Percentiles rank a stretch among this genome's conserved stretches.
These are phyloP conservation scores for Lasiosphaeris hirsuta DNA, from an alignment of 495 filamentous ascomycete genomes.

Conservation along the genomic window DNA sequence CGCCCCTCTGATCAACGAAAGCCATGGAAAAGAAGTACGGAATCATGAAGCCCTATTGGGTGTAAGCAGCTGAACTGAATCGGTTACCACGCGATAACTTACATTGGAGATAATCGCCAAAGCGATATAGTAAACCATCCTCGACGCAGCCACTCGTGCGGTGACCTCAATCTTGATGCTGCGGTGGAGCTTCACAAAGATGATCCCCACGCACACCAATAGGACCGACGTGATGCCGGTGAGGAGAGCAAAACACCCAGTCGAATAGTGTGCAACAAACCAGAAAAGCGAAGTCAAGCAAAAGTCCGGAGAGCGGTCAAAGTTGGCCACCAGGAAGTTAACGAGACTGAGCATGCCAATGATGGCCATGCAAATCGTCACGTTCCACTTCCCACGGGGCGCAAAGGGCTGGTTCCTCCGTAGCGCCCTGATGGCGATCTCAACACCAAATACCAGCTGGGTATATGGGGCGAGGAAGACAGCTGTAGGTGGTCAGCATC, in stretches of 20 bases:
- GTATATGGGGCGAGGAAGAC: conserved; percentile 48
- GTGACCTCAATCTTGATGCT: conserved; percentile 40
- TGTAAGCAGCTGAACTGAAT: conserved; percentile 13
- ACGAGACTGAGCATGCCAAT: conserved; percentile 34
- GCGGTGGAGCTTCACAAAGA: conserved; percentile 39
- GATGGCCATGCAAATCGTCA: conserved; percentile 40
- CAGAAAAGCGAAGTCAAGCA: conserved; percentile 50
- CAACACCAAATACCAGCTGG: conserved; percentile 44
- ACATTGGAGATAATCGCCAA: conserved; percentile 43
- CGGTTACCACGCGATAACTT: conserved; percentile 8
- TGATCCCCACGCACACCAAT: conserved; percentile 26
- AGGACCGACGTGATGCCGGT: conserved; percentile 32
- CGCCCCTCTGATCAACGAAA: conserved; percentile 27
- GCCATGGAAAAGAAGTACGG: conserved; percentile 43
- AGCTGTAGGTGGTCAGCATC: conserved; percentile 31
- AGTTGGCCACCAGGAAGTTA: conserved; percentile 43
- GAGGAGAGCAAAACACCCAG: conserved; percentile 38
- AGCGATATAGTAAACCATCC: conserved; percentile 47
- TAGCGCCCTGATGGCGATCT: conserved; percentile 41
- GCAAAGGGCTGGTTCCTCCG: conserved; percentile 36
- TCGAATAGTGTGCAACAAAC: conserved; percentile 45
- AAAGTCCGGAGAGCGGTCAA: conserved; percentile 37
- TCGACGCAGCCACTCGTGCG: conserved; percentile 40
- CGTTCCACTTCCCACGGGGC: conserved; percentile 39
- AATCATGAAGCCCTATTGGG: conserved; percentile 35